Base-by-base conservation (phyloP, 352 stramenopile genomes). In the Phytophthora meadii region DNA sequence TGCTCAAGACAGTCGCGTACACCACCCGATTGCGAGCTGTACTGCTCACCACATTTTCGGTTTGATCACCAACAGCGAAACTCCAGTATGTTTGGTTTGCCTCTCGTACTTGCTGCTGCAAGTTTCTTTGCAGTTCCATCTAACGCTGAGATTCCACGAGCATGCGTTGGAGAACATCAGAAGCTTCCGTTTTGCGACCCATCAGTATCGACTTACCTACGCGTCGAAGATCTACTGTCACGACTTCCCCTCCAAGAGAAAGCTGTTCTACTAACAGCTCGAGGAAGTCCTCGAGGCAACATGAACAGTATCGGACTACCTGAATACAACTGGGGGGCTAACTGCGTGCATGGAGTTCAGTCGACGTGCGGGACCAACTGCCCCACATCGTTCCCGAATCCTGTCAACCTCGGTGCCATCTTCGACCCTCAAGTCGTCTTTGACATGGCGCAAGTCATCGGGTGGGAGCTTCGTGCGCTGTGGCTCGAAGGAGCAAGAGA, bases 241-340 rank as follows among this genome's bases (percentile, higher is more conserved):
- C 75, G 76, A 4, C 59, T 98, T 19, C 72, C 77, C 14, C 62
- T 93, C 8, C 32, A 74, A 14, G 87, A 97, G 34, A 92, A 92
- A 57, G 70, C 69, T 50, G 76, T 77, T 39, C 61, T 90, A 55
- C 68, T 92, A 36, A 89, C 83, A 9, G 83, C 83, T 17, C 77
- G 83, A 8, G 83, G 75, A 14, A 88, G 77, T 37, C 81, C 83
- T 11, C 61, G 63, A 24, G 83, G 81, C 22, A 87, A 82, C 47
- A 88, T 98, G 55, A 81, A 82, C 44, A 65, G 62, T n/a, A 76
- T 97, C 4, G 86, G 78, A 0, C 50, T 98, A 7, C 92, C 88
- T 9, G 78, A 89, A 56, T 98, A 98, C 82, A 82, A 97, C 69
- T 98, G 92, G 90, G 96, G 93, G 46, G 93, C 84, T 41, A 96